These are phyloP conservation scores for Kodamaea restingae DNA, from an alignment of 805 yeast species.

Conservation along the genomic window DNA sequence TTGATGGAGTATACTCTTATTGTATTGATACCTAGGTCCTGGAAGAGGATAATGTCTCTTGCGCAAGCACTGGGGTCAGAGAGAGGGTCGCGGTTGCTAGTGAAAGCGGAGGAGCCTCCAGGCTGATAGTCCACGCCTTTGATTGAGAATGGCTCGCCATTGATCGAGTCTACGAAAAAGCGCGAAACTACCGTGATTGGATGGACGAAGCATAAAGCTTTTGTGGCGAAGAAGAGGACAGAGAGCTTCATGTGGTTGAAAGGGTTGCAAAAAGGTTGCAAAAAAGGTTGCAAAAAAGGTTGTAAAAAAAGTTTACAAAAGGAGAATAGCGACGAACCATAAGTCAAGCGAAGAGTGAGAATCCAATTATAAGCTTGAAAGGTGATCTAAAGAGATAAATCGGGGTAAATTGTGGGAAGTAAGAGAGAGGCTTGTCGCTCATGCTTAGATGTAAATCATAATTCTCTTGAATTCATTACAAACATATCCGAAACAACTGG, in stretches of 20 bases:
- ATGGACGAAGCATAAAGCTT: slow-evolving; percentile 31
- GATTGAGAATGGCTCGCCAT: slow-evolving; percentile 74
- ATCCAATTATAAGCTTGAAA: too few relatives aligned
- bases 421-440: too few relatives aligned
- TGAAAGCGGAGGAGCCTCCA: slow-evolving; percentile 82
- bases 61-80: slow-evolving; percentile 71
- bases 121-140: slow-evolving; percentile 95
- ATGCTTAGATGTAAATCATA: too few relatives aligned
- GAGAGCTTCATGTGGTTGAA: background rate
- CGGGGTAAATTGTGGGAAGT: too few relatives aligned
- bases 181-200: slow-evolving; percentile 70
- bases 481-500: too few relatives aligned
- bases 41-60: slow-evolving; percentile 77
- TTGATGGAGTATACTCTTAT: slow-evolving; percentile 84
- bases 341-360: too few relatives aligned
- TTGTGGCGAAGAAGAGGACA: background rate
- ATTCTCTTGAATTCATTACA: too few relatives aligned
- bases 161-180: slow-evolving; percentile 71
- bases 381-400: too few relatives aligned
- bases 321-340: slow-evolving; percentile 1
- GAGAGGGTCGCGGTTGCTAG: slow-evolving; percentile 61
- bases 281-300: background rate
- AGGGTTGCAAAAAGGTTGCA: slow-evolving; percentile 1
- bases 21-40: slow-evolving; percentile 81
- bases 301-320: background rate